Evolutionary conservation across 2,329 filamentous ascomycete species (phyloP), one percentile per base, ranked within the genome.

Genomic region (Scedosporium apiospermum): DNA sequence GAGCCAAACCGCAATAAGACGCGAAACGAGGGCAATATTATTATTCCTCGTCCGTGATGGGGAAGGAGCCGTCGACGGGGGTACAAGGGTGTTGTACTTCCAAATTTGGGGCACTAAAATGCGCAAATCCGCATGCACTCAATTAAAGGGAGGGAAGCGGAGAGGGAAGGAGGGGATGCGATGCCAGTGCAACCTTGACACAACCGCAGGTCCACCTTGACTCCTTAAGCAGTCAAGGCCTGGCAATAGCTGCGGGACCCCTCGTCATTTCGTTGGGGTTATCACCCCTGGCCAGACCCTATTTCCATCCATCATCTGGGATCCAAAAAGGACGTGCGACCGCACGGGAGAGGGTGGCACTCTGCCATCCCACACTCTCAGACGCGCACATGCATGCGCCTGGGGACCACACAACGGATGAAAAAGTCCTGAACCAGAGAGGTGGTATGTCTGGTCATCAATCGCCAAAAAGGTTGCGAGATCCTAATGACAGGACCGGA

Each of bases 21-120:
- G 60, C 49, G 42, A 34, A 51, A 51, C 58, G 9, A 51, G 26
- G 9, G 58, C 58, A 61, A 61, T 46, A 44, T 18, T 51, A 49
- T 34, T 61, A 10, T 51, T 51, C 18, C 26, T 62, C 5, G 51
- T 60, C 57, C 30, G 21, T 23, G 49, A 26, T 18, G 21, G 49
- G n/a, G n/a, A 53, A 26, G n/a, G n/a, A 21, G 49, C 21, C 49
- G n/a, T 12, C 7, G 49, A 21, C n/a, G 4, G 49, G 10, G 21
- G 23, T n/a, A 23, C 23, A n/a, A 23, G 23, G n/a, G n/a, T 9
- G 21, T 53, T 53, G 49, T 21, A 21, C 10, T 21, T 53, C 49
- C 21, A 5, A 12, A 53, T n/a, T 21, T 21, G n/a, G 23, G 49
- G 18, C 44, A 21, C 14, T 16, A 46, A 16, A 46, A 46, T 46